These are phyloP conservation scores for Linanthus parryae DNA, from an alignment of 148 eudicot genomes.

Conservation along the genomic window DNA sequence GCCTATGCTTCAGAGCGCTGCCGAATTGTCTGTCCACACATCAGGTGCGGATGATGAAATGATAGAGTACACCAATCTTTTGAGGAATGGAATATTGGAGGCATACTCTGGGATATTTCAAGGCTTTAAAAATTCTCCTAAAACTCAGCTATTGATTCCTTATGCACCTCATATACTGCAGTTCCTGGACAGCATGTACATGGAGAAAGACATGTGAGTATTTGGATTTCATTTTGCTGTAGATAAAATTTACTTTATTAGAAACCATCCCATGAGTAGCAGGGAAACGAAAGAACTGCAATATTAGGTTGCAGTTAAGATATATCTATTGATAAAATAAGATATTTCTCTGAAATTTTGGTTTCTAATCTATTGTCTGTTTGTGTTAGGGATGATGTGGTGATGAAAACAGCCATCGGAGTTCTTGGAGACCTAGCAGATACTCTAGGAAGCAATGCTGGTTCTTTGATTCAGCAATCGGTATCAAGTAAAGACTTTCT, in stretches of 20 bases:
- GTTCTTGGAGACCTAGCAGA: conserved; percentile 93
- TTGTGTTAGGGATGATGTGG: conserved; percentile 65
- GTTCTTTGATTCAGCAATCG: conserved; percentile 76
- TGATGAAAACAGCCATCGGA: conserved; percentile 84
- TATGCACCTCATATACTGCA: conserved; percentile 72
- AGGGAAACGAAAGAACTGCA: no score
- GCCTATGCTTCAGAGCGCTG: conserved; percentile 60
- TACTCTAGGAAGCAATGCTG: conserved; percentile 73
- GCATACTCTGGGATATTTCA: conserved; percentile 69
- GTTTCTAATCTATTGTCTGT: background rate
- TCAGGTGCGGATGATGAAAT: conserved; percentile 49
- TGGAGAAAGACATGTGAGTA: conserved; percentile 89
- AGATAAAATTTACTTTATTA: no score
- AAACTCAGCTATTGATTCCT: conserved; percentile 68
- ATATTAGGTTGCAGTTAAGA: no score
- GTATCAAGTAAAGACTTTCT: conserved; percentile 61
- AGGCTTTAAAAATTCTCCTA: conserved; percentile 71
- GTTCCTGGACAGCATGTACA: conserved; percentile 78
- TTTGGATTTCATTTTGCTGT: no score
- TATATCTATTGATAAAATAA: no score
- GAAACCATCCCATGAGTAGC: no score
- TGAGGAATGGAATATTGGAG: conserved; percentile 57
- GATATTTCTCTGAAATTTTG: no score
- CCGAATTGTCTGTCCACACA: conserved; percentile 58
- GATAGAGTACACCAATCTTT: conserved; percentile 54